Evolutionary conservation across 106 monocot species (phyloP).

Genomic region (Posidonia australis): DNA sequence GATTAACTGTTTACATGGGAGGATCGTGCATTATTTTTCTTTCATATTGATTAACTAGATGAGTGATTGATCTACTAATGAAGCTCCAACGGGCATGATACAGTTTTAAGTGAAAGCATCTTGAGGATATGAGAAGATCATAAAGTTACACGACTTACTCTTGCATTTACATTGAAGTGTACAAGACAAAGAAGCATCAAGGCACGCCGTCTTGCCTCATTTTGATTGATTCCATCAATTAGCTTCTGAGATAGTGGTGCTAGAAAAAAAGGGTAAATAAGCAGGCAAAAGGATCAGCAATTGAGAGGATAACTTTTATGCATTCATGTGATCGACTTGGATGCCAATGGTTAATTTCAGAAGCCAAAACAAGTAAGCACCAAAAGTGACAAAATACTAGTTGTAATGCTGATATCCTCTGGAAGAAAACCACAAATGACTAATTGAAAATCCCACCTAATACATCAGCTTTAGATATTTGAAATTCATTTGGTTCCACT

Average conservation of each 20-base stretch:
- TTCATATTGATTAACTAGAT: too few relatives aligned
- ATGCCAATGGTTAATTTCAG: too few relatives aligned
- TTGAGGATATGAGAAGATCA: neutral
- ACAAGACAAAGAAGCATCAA: constrained; percentile 79
- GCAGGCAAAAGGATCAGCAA: neutral
- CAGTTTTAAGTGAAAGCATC: neutral
- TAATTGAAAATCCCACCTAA: constrained; percentile 41
- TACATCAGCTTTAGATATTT: constrained; percentile 43
- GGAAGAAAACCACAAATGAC: neutral
- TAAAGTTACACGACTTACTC: constrained; percentile 42
- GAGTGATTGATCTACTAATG: too few relatives aligned
- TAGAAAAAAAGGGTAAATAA: constrained; percentile 15
- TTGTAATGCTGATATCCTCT: too few relatives aligned
- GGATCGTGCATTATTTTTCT: neutral
- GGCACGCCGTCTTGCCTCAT: constrained; percentile 60
- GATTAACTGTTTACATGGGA: neutral
- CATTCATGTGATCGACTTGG: too few relatives aligned
- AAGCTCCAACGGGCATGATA: too few relatives aligned
- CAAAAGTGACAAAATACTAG: too few relatives aligned
- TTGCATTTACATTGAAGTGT: constrained; percentile 46
- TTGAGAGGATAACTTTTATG: neutral
- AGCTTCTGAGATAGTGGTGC: constrained; percentile 67
- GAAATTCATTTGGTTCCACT: constrained; percentile 45
- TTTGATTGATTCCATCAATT: constrained; percentile 87
- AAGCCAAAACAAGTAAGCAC: too few relatives aligned